Percentiles rank a stretch among this genome's conserved stretches.
phyloP scores from a whole-genome alignment of 2,329 filamentous ascomycete species.

The Capronia epimyces region DNA sequence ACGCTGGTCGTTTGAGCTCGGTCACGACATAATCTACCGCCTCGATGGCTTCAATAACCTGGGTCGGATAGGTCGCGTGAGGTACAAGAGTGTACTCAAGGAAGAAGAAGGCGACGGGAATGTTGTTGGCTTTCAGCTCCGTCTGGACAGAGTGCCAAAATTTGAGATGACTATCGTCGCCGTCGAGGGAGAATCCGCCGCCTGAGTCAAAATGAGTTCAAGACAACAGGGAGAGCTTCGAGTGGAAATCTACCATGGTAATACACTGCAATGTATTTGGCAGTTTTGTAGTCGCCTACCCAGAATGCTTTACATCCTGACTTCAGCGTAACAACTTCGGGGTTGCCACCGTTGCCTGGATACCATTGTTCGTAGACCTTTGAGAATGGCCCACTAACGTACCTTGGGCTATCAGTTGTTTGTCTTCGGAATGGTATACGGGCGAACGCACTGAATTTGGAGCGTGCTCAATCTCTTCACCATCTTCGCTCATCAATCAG shows the following conservation, averaged over 20 bases:
- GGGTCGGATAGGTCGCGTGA: conserved; percentile 40
- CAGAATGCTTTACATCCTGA: conserved; percentile 27
- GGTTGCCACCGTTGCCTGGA: conserved; percentile 8
- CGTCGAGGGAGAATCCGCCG: conserved; percentile 27
- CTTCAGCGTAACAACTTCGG: conserved; percentile 23
- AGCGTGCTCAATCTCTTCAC: conserved; percentile 15
- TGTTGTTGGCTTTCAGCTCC: conserved; percentile 32
- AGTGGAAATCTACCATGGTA: conserved; percentile 20
- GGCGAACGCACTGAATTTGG: conserved; percentile 19
- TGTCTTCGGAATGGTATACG: background rate
- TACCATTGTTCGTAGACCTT: conserved; percentile 24
- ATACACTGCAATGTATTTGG: conserved; percentile 27
- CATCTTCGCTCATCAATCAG: conserved; percentile 14
- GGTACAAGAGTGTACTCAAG: conserved; percentile 57
- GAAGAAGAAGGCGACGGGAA: conserved; percentile 47
- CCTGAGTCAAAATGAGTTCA: conserved; percentile 10
- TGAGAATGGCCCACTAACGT: conserved; percentile 21
- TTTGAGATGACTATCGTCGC: conserved; percentile 23
- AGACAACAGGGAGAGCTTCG: background rate
- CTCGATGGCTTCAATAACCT: conserved; percentile 40
- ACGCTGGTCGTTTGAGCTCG: conserved; percentile 33
- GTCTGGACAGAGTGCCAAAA: conserved; percentile 24
- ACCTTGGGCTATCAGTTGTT: conserved; percentile 16
- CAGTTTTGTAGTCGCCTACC: conserved; percentile 24
- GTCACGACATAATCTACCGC: conserved; percentile 38